Evolutionary conservation across 108 stramenopile genomes (phyloP).

Genomic region (Nitzschia sp.): DNA sequence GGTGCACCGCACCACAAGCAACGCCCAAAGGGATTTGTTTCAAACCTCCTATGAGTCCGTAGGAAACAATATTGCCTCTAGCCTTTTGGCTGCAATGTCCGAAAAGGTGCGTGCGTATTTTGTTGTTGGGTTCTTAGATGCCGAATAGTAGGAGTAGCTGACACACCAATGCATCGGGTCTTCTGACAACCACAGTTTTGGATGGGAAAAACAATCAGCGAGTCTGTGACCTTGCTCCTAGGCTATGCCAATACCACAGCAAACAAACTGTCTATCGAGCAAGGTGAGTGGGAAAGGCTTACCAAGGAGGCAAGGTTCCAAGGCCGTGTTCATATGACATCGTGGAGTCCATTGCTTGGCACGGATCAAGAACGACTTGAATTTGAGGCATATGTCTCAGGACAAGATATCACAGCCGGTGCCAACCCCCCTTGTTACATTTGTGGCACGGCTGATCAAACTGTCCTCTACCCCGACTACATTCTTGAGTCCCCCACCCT

Average conservation of each 20-base stretch:
- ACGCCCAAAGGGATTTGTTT: neutral
- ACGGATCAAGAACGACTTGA: neutral
- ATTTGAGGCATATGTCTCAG: neutral
- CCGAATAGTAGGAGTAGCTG: too few species aligned
- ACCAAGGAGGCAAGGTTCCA: neutral
- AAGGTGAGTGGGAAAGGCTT: neutral
- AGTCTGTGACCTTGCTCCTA: neutral
- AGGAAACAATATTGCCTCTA: neutral
- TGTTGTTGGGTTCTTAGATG: neutral
- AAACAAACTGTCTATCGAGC: neutral
- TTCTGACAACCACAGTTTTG: neutral
- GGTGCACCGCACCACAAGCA: neutral
- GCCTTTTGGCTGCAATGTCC: neutral
- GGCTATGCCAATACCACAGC: neutral
- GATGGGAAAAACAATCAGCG: neutral
- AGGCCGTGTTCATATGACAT: neutral
- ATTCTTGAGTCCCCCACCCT: neutral
- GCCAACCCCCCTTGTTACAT: neutral
- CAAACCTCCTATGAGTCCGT: neutral
- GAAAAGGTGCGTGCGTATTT: neutral
- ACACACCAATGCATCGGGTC: neutral
- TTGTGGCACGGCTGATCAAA: neutral
- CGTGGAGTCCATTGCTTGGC: neutral
- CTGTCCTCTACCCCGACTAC: neutral
- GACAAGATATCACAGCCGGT: neutral